Percentiles rank a stretch among this genome's conserved stretches.
phyloP scores from a whole-genome alignment of 2,329 filamentous ascomycete species.

The Colletotrichum coccodes region DNA sequence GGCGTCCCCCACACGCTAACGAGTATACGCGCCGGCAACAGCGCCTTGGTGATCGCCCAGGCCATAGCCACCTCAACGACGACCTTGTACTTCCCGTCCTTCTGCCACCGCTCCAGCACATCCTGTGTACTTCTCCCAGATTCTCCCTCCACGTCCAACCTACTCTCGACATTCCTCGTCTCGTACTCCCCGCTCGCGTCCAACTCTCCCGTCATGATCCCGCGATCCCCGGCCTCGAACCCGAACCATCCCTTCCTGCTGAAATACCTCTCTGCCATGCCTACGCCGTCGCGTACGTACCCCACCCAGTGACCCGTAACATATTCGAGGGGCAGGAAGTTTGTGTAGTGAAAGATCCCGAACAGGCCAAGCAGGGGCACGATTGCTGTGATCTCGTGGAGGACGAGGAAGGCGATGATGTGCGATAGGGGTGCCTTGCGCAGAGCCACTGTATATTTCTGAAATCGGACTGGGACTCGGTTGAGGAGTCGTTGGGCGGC shows the following conservation, averaged over 20 bases:
- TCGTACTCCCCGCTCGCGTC: constrained; percentile 34
- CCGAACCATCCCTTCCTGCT: constrained; percentile 84
- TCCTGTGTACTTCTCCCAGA: constrained; percentile 45
- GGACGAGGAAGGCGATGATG: constrained; percentile 84
- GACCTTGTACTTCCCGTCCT: constrained; percentile 63
- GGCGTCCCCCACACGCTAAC: constrained; percentile 90
- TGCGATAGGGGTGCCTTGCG: constrained; percentile 83
- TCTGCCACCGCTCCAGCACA: constrained; percentile 48
- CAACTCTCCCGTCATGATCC: constrained; percentile 36
- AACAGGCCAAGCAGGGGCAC: constrained; percentile 81
- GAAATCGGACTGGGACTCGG: constrained; percentile 73
- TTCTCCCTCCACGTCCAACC: constrained; percentile 37
- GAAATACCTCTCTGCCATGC: constrained; percentile 82
- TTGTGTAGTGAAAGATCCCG: constrained; percentile 81
- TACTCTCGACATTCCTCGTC: constrained; percentile 37
- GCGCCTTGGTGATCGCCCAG: constrained; percentile 88
- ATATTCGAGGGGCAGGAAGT: constrained; percentile 73
- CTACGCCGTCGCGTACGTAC: constrained; percentile 70
- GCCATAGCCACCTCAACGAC: constrained; percentile 82
- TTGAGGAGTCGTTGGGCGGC: constrained; percentile 56
- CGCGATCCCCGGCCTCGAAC: constrained; percentile 53
- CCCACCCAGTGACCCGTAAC: constrained; percentile 60
- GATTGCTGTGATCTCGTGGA: constrained; percentile 93
- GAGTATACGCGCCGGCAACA: constrained; percentile 81
- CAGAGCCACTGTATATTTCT: constrained; percentile 75